Evolutionary conservation across 345 rosid species (phyloP), one percentile per base, ranked within the genome.

Genomic region (Balakata baccata): DNA sequence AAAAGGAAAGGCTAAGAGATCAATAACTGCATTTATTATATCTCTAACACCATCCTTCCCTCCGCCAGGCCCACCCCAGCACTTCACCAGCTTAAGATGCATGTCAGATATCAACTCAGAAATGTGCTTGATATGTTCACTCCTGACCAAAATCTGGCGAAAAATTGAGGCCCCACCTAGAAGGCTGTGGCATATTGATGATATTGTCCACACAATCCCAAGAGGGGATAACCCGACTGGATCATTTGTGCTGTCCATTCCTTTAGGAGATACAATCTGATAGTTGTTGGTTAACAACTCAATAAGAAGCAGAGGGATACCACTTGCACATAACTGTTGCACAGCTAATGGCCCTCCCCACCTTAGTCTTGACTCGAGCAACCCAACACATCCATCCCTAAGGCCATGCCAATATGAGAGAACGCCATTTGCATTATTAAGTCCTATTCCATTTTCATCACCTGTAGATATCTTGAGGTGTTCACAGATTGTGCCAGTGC

Each of bases 61-160:
- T 80, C 98, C 98, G 53, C 94, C 95, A 0, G 93, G 96, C 57
- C 98, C 98, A 82, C 83, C 84, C 98, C 99, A 95, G 78, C 72
- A 76, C 78, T 85, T 89, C 51, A 95, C 89, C 79, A 88, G 94
- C 86, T 89, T 91, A 74, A 95, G 90, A 80, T 95, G 96, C 54
- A 75, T 83, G 74, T 87, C 96, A 74, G 90, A 86, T 76, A 90
- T 78, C 80, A 95, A 87, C 77, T 70, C 81, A 12, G 76, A 81
- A 46, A 92, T 72, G 66, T 84, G 81, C 81, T 87, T 95, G 75
- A 90, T 69, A 65, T 83, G 84, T 72, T 92, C 98, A 74, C 62
- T 81, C 76, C 83, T 86, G 73, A 89, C 75, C 73, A 90, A 84
- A 64, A 93, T 87, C 84, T 92, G 98, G 74, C 90, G 94, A 77